phyloP scores from a whole-genome alignment of 228 moss, liverwort and hornwort genomes.

The Sphagnum fallax region DNA sequence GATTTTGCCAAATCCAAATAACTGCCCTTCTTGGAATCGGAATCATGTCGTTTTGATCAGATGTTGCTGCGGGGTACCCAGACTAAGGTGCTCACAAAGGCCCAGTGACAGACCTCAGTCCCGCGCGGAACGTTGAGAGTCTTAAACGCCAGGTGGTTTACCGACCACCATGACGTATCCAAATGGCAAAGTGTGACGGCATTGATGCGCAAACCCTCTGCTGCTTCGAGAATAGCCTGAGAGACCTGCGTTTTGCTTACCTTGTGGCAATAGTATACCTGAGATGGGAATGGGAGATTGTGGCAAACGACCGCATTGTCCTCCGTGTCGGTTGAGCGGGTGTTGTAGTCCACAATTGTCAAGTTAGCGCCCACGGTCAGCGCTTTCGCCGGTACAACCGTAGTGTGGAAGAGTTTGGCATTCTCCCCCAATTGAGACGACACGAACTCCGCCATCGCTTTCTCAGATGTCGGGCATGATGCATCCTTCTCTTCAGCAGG shows the following conservation, averaged over 20 bases:
- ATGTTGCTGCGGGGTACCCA: neutral
- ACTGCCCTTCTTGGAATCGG: too few species aligned
- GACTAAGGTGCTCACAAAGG: neutral
- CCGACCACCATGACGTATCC: neutral
- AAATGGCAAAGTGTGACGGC: neutral
- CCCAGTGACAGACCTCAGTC: neutral
- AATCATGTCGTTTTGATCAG: too few species aligned
- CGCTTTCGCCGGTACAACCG: neutral
- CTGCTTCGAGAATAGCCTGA: neutral
- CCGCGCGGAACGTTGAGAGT: neutral
- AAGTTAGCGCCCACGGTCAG: neutral
- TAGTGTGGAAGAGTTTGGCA: neutral
- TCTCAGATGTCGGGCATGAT: neutral
- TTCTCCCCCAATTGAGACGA: neutral
- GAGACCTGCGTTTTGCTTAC: neutral
- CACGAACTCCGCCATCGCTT: neutral
- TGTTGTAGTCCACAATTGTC: neutral
- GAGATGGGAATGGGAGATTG: neutral
- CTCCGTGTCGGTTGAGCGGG: neutral
- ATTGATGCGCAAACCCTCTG: neutral
- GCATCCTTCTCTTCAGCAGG: too few species aligned
- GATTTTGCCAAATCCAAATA: too few species aligned
- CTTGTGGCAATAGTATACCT: conserved; percentile 1
- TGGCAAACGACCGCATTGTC: neutral
- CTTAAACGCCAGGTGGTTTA: neutral